Evolutionary conservation across 371 early-diverging fungal genomes (phyloP), one percentile per base, ranked within the genome.

Genomic region (Aphelidium insulamus): DNA sequence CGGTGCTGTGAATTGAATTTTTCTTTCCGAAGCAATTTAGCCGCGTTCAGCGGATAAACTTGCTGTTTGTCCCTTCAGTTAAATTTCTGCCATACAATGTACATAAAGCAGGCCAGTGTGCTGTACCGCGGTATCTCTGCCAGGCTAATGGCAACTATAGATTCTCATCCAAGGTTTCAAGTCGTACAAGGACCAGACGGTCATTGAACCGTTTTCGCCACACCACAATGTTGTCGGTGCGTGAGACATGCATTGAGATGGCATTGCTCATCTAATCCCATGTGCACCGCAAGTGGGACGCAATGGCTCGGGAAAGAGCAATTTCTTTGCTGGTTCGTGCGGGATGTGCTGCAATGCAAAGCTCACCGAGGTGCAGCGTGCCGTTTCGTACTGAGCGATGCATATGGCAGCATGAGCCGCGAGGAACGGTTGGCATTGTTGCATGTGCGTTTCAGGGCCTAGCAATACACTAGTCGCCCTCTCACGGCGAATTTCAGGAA

Each of bases 271-370:
- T 26, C n/a, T 9, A 26, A 8, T 9, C n/a, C n/a, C n/a, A n/a
- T 33, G 14, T 11, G 15, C 20, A 30, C 25, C 5, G n/a, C 36
- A 25, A 84, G 91, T 94, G n/a, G 99, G 98, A 23, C 67, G 91
- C 42, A 99, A 98, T 54, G 99, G 99, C 25, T 80, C 94, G 5
- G 99, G 98, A 17, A 99, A 99, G 57, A 85, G 86, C 53, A 99
- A 95, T 56, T 92, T 99, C 52, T 91, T 99, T 48, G 72, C 88
- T 39, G 58, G 54, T 58, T n/a, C 10, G n/a, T 27, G 11, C 7
- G 17, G 9, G 16, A 15, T 20, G 11, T 15, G 8, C 32, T 32
- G 2, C 9, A 3, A 15, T 4, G 20, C 26, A n/a, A 19, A 28
- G 18, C 21, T 35, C 26, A 8, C 28, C 20, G 14, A 16, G 26